Base-by-base conservation (phyloP, 306 rosid species). In the Neltuma alba region DNA sequence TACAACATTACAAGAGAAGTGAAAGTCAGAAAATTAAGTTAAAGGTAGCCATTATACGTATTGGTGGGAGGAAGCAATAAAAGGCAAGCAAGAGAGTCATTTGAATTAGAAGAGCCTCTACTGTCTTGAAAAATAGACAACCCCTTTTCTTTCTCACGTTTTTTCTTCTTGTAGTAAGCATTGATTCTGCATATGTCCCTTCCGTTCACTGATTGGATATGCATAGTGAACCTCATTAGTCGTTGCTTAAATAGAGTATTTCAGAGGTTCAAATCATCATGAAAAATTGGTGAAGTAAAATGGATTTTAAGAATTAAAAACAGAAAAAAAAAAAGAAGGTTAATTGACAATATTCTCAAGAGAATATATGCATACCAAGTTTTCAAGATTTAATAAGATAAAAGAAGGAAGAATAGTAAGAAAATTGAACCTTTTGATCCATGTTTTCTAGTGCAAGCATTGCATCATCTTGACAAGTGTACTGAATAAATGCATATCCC, bases 401-500 rank as follows among this genome's bases (percentile, higher is more conserved):
- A 67, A 28, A 41, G 34, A 40, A 21, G 48, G 36, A 54, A 66
- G 33, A 27, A 58, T 16, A 72, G 50, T 69, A 23, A 66, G 61
- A 71, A 76, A 21, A 68, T 40, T 18, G 30, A 84, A 95, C 99
- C 99, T 91, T 89, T 85, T 80, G 69, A 85, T 95, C 99, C 99
- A 92, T 95, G 52, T 77, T 91, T 83, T 95, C 99, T 36, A 92
- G 75, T 23, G 99, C 99, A 65, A 84, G 92, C 91, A 95, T 77
- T 23, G 98, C 98, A 30, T 86, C 96, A 48, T 90, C 94, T 81
- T 87, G 97, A 82, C 83, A 71, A 30, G 91, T 89, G 69, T 87
- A 95, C 38, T 92, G 99, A 84, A 95, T 89, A 78, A 90, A 95
- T 18, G 99, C 99, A 77, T 63, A 83, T 36, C 99, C 99, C 81